Evolutionary conservation across 2,329 filamentous ascomycete genomes (phyloP), one percentile per base, ranked within the genome.

Genomic region (Alternaria conjuncta): DNA sequence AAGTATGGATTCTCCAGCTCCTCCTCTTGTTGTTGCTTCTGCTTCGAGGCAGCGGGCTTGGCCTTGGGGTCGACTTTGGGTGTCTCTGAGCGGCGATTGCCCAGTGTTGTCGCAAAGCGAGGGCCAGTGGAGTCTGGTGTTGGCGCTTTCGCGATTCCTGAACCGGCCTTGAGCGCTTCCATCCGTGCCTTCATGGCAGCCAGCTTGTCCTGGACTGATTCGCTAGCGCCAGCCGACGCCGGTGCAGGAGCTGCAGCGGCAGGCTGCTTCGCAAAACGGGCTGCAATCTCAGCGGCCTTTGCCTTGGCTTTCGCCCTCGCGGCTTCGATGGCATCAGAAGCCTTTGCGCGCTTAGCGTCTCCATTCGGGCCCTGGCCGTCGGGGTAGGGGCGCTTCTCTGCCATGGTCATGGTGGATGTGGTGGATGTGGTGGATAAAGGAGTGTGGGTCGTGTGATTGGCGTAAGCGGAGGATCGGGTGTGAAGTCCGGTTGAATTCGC

Each of bases 1-100:
- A 91, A 94, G 78, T 97, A 97, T 0, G 94, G 94, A 70, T 97
- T 97, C 73, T 86, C 87, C 20, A 85, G 84, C 68, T 89, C 87
- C 64, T 88, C 87, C 2, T 84, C 86, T 73, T 85, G 85, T 55
- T 69, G 68, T 57, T 69, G 73, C 44, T 64, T 72, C 51, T 69
- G 72, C 65, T 74, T 73, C 45, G 81, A 82, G 64, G 74, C 78
- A 8, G 57, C 21, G 8, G 36, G 21, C 26, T 68, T 69, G 28
- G 69, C 77, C 79, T 68, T 78, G 70, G 61, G 72, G 71, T 69
- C 71, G 20, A 71, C 71, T 57, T 41, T 50, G 5, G 72, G 61
- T 21, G 68, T 72, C 50, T 87, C 85, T 5, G 82, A 80, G 63
- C 85, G 83, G 61, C 85, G 83, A 63, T 86, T 88, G 28, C 83